These are phyloP conservation scores for Fusarium paranaense DNA, from an alignment of 2,329 filamentous ascomycete genomes.

Conservation along the genomic window DNA sequence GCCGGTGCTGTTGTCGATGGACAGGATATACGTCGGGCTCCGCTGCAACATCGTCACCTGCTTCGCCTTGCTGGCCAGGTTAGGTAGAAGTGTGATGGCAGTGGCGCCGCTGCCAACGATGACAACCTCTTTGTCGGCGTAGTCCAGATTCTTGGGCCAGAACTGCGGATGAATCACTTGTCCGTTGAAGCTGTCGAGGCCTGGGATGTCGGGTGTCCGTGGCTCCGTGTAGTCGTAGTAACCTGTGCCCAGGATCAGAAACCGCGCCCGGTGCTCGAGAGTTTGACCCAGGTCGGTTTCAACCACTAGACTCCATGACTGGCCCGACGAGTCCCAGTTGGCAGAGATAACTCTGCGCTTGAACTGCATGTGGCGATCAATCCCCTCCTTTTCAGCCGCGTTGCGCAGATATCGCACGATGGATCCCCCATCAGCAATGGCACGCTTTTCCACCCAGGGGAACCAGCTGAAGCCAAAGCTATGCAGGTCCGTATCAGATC, in stretches of 20 bases:
- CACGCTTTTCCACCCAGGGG: conserved; percentile 67
- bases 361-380: neutral
- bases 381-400: neutral
- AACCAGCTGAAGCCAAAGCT: conserved; percentile 76
- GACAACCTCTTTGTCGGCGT: conserved; percentile 70
- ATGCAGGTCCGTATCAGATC: conserved; percentile 70
- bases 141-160: conserved; percentile 75
- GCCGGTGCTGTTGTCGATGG: conserved; percentile 60
- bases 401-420: neutral
- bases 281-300: neutral
- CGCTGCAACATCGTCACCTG: conserved; percentile 77
- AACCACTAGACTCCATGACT: neutral
- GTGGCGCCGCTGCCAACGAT: conserved; percentile 77
- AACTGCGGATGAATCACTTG: conserved; percentile 75
- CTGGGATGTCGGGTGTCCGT: conserved; percentile 60
- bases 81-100: conserved; percentile 72
- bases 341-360: neutral
- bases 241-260: conserved; percentile 53
- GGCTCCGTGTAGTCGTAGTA: conserved; percentile 76
- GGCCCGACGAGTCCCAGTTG: neutral
- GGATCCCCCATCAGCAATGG: conserved; percentile 58
- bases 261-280: neutral
- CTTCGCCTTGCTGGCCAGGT: conserved; percentile 66
- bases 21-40: conserved; percentile 70
- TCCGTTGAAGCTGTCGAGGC: conserved; percentile 50